phyloP scores from a whole-genome alignment of 352 stramenopile genomes.

The Phytophthora macrochlamydospora region DNA sequence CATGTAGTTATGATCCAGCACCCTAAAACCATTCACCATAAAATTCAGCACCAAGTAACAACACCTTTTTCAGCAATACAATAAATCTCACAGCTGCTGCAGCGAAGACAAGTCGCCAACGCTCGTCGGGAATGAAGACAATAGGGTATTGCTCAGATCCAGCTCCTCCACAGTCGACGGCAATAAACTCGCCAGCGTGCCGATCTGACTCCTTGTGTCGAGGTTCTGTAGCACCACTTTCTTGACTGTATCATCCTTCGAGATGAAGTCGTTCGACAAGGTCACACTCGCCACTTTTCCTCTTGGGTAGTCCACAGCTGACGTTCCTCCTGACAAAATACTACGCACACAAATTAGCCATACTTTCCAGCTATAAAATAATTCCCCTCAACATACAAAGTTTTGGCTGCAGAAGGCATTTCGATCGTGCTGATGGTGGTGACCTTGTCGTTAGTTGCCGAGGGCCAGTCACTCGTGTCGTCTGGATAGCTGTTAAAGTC shows the following conservation, averaged over 20 bases:
- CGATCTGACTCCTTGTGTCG: slow-evolving; percentile 14
- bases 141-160: slow-evolving; percentile 32
- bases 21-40: slow-evolving; percentile 9
- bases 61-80: neutral
- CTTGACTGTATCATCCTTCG: slow-evolving; percentile 16
- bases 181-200: slow-evolving; percentile 17
- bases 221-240: slow-evolving; percentile 37
- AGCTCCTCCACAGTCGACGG: slow-evolving; percentile 24
- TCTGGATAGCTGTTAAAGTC: slow-evolving; percentile 18
- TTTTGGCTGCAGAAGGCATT: slow-evolving; percentile 23
- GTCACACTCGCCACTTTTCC: slow-evolving; percentile 38
- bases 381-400: slow-evolving; percentile 21
- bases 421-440: slow-evolving; percentile 29
- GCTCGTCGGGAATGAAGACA: slow-evolving; percentile 27
- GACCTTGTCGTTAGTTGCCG: slow-evolving; percentile 33
- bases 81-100: slow-evolving; percentile 21
- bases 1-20: slow-evolving; percentile 41
- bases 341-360: slow-evolving; percentile 10
- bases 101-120: slow-evolving; percentile 22
- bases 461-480: slow-evolving; percentile 27
- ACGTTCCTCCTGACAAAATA: slow-evolving; percentile 26
- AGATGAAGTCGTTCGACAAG: slow-evolving; percentile 26
- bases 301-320: slow-evolving; percentile 26
- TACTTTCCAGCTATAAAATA: too few species aligned
- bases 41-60: neutral